Evolutionary conservation across 2,329 filamentous ascomycete genomes (phyloP).

Genomic region (Aureobasidium sp.): DNA sequence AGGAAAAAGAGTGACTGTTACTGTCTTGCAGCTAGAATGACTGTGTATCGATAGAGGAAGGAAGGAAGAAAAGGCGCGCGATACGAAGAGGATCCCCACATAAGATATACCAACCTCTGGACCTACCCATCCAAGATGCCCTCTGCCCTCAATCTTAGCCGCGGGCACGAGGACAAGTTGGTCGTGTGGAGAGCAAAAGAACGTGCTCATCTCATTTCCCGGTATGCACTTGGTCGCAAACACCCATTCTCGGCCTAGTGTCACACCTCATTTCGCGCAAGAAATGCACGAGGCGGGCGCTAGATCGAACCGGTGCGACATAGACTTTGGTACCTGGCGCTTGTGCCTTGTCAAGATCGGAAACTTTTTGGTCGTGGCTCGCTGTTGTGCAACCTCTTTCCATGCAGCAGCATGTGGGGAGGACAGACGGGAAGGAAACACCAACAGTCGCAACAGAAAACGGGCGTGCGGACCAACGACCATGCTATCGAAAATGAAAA

Average conservation of each 20-base stretch:
- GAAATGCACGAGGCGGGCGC: neutral
- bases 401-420: slow-evolving; percentile 4
- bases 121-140: neutral
- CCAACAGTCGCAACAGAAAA: neutral
- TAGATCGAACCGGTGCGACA: slow-evolving; percentile 7
- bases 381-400: neutral
- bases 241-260: slow-evolving; percentile 2
- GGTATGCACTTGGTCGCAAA: slow-evolving; percentile 14
- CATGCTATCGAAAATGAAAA: slow-evolving; percentile 9
- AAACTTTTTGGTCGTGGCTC: neutral
- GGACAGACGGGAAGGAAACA: neutral
- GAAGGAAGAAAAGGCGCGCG: neutral
- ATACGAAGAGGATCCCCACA: slow-evolving; percentile 2
- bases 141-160: slow-evolving; percentile 4
- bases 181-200: slow-evolving; percentile 9
- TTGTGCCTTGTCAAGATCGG: slow-evolving; percentile 8
- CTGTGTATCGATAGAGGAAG: slow-evolving; percentile 9
- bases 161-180: slow-evolving; percentile 14
- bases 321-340: slow-evolving; percentile 15
- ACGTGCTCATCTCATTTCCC: slow-evolving; percentile 15
- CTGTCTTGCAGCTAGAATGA: slow-evolving; percentile 13
- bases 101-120: slow-evolving; percentile 9
- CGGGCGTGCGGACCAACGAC: neutral
- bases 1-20: slow-evolving; percentile 10
- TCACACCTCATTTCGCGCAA: slow-evolving; percentile 8